Evolutionary conservation across 495 filamentous ascomycete species (phyloP).

Genomic region (Neurospora africana): DNA sequence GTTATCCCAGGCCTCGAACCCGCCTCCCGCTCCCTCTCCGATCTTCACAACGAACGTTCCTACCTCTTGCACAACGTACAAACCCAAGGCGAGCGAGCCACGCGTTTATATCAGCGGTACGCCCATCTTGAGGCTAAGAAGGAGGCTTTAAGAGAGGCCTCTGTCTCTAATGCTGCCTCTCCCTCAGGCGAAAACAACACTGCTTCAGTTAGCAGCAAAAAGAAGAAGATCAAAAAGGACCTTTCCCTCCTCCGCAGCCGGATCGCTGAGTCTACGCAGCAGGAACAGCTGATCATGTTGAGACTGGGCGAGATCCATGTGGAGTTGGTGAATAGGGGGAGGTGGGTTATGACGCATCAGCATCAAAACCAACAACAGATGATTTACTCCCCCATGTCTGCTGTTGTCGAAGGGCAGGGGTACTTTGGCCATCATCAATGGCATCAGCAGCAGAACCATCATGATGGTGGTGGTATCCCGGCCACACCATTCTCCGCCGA

Average conservation of each 20-base stretch:
- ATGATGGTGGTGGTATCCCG: neutral
- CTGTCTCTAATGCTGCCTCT: neutral
- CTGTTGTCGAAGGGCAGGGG: constrained; percentile 24
- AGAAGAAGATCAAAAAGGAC: constrained; percentile 8
- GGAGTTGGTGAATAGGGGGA: constrained; percentile 30
- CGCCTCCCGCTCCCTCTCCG: constrained; percentile 20
- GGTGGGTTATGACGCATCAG: constrained; percentile 24
- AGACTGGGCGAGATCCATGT: constrained; percentile 33
- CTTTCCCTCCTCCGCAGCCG: constrained; percentile 7
- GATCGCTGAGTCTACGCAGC: constrained; percentile 26
- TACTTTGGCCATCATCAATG: constrained; percentile 16
- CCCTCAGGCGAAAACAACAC: neutral
- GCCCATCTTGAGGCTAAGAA: constrained; percentile 14
- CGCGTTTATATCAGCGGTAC: constrained; percentile 20
- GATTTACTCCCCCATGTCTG: neutral
- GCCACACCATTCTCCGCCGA: neutral
- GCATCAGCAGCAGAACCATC: neutral
- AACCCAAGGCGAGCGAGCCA: constrained; percentile 22
- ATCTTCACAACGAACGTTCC: constrained; percentile 28
- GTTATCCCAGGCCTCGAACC: constrained; percentile 11
- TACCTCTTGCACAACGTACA: constrained; percentile 31
- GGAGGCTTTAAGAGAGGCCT: neutral
- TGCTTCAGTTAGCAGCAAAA: neutral
- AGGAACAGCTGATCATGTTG: constrained; percentile 29
- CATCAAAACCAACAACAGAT: neutral